phyloP scores from a whole-genome alignment of 805 yeast species.

The Candida vaughaniae region DNA sequence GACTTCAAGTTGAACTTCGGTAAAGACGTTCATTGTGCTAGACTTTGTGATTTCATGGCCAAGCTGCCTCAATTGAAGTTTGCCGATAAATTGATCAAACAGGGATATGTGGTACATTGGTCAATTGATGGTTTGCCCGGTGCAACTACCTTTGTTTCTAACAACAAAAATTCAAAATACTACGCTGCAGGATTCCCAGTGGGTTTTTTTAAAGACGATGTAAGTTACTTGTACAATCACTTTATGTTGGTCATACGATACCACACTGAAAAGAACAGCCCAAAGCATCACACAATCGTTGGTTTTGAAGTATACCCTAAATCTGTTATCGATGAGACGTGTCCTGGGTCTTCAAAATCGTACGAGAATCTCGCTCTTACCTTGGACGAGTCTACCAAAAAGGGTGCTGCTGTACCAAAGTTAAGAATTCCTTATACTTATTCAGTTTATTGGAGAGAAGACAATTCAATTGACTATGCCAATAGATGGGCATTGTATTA shows the following conservation, averaged over 20 bases:
- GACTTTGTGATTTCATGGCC: slow-evolving; percentile 67
- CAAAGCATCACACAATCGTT: slow-evolving; percentile 56
- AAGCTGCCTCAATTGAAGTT: slow-evolving; percentile 48
- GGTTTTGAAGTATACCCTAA: slow-evolving; percentile 90
- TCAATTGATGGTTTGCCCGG: slow-evolving; percentile 80
- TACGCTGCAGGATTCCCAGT: slow-evolving; percentile 86
- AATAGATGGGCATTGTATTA: slow-evolving; percentile 75
- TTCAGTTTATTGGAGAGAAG: slow-evolving; percentile 88
- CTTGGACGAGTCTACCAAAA: slow-evolving; percentile 28
- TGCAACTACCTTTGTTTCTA: slow-evolving; percentile 73
- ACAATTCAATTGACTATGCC: slow-evolving; percentile 58
- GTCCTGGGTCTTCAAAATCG: slow-evolving; percentile 72
- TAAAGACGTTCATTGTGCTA: slow-evolving; percentile 61
- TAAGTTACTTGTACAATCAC: slow-evolving; percentile 70
- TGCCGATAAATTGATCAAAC: slow-evolving; percentile 60
- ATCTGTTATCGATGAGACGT: slow-evolving; percentile 62
- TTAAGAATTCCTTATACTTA: slow-evolving; percentile 71
- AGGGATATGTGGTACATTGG: slow-evolving; percentile 84
- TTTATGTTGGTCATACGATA: slow-evolving; percentile 77
- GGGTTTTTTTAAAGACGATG: slow-evolving; percentile 63
- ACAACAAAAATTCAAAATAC: slow-evolving; percentile 59
- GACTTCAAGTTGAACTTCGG: slow-evolving; percentile 66
- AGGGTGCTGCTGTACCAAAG: slow-evolving; percentile 21
- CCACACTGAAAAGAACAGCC: slow-evolving; percentile 46
- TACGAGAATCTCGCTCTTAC: slow-evolving; percentile 57